These are phyloP conservation scores for Sporisorium scitamineum DNA, from an alignment of 1,284 basidiomycete genomes.

Conservation along the genomic window DNA sequence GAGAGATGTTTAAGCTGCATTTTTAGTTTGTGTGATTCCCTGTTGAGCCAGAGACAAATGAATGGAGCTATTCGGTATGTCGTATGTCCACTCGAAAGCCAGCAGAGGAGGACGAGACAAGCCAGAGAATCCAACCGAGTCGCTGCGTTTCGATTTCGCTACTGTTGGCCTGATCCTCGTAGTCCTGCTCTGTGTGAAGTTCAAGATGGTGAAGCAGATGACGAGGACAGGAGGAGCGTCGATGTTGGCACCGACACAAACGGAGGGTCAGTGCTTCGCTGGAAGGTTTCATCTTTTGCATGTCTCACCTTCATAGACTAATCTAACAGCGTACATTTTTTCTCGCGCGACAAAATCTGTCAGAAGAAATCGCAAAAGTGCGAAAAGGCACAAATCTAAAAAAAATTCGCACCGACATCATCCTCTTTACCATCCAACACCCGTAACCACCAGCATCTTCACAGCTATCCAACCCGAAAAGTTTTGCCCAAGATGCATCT, in stretches of 20 bases:
- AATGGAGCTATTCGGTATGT: background rate
- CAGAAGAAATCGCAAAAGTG: background rate
- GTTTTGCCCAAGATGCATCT: constrained; percentile 63
- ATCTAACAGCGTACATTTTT: constrained; percentile 7
- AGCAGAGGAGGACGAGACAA: background rate
- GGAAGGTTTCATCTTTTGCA: constrained; percentile 37
- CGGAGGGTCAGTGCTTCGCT: constrained; percentile 23
- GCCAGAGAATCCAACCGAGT: background rate
- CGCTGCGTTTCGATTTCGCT: background rate
- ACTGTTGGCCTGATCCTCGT: background rate
- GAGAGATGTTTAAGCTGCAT: constrained; percentile 6
- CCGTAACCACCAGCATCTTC: background rate
- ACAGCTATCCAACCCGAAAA: background rate
- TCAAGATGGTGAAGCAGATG: background rate
- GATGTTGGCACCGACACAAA: background rate
- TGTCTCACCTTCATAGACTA: constrained; percentile 10
- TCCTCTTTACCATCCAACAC: constrained; percentile 1
- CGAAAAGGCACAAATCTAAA: constrained; percentile 2
- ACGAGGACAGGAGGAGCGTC: background rate
- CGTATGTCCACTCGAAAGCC: background rate
- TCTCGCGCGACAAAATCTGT: constrained; percentile 22
- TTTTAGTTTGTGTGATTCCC: background rate
- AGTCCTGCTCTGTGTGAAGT: background rate
- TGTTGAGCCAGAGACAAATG: background rate
- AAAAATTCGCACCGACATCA: constrained; percentile 13